Evolutionary conservation across 495 filamentous ascomycete species (phyloP).

Genomic region (Lepidopterella palustris): DNA sequence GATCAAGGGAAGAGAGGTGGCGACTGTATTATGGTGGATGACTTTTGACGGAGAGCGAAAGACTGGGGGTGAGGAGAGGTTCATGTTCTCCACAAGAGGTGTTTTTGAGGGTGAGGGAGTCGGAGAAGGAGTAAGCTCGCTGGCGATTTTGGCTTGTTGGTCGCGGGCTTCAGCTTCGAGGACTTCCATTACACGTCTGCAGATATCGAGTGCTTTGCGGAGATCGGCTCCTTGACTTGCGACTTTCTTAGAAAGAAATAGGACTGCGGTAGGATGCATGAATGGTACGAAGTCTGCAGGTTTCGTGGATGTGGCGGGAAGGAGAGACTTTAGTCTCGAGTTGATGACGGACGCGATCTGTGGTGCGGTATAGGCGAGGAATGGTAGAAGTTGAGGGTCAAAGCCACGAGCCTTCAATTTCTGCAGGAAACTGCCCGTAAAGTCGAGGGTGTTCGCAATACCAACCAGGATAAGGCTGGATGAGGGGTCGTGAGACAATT

Average conservation of each 20-base stretch:
- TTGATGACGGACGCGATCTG: slow-evolving; percentile 85
- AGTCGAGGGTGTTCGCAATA: slow-evolving; percentile 92
- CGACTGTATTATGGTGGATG: slow-evolving; percentile 3
- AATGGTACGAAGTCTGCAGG: slow-evolving; percentile 64
- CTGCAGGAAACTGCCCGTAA: slow-evolving; percentile 92
- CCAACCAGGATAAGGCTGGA: slow-evolving; percentile 80
- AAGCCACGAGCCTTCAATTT: slow-evolving; percentile 87
- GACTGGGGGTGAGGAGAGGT: slow-evolving; percentile 55
- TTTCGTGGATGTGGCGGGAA: slow-evolving; percentile 35
- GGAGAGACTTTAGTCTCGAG: slow-evolving; percentile 68
- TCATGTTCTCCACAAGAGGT: slow-evolving; percentile 62
- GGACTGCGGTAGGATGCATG: slow-evolving; percentile 85
- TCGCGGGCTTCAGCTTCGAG: slow-evolving; percentile 75
- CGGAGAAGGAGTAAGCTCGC: slow-evolving; percentile 45
- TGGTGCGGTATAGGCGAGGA: slow-evolving; percentile 83
- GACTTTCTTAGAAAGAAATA: slow-evolving; percentile 89
- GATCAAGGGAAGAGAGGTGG: slow-evolving; percentile 48
- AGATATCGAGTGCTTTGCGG: slow-evolving; percentile 91
- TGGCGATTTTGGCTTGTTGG: slow-evolving; percentile 50
- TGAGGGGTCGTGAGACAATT: slow-evolving; percentile 75
- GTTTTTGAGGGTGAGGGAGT: slow-evolving; percentile 46
- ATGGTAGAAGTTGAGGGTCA: slow-evolving; percentile 82
- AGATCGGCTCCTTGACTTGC: slow-evolving; percentile 89
- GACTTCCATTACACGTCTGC: slow-evolving; percentile 80
- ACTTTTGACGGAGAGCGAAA: slow-evolving; percentile 27